These are phyloP conservation scores for Straminergon stramineum DNA, from an alignment of 225 moss, liverwort and hornwort species.

Conservation along the genomic window DNA sequence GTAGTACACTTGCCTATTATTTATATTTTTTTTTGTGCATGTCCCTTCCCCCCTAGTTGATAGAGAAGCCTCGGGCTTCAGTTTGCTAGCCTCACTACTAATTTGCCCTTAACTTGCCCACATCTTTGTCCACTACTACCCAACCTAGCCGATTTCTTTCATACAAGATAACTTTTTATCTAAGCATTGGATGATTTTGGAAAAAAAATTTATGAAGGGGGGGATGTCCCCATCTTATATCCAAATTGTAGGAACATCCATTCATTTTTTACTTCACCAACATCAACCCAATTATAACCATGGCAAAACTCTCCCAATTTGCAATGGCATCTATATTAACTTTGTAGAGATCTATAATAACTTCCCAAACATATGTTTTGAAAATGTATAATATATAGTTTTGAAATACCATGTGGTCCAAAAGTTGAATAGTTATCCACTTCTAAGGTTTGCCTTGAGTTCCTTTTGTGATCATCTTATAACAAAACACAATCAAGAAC, in stretches of 20 bases:
- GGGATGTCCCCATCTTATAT: background rate
- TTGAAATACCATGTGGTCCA: background rate
- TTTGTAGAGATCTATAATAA: background rate
- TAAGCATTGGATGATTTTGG: rapidly evolving
- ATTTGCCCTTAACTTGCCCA: too few species aligned
- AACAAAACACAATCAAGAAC: background rate
- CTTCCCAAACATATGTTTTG: background rate
- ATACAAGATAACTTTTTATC: too few species aligned
- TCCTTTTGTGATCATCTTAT: background rate
- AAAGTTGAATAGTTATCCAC: background rate
- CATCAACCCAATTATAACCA: background rate
- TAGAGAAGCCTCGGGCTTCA: too few species aligned
- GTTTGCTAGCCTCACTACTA: too few species aligned
- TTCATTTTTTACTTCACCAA: background rate
- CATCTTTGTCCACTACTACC: too few species aligned
- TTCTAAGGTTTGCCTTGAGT: background rate
- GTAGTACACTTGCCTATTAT: too few species aligned
- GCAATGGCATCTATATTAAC: background rate
- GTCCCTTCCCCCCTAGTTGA: rapidly evolving
- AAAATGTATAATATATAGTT: background rate
- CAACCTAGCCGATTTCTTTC: too few species aligned
- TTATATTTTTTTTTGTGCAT: too few species aligned
- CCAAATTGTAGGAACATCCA: background rate
- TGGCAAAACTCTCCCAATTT: background rate
- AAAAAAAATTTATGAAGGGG: background rate